Evolutionary conservation across 176 grass and related monocot genomes (phyloP), one percentile per base, ranked within the genome.

Genomic region (Phragmites australis): DNA sequence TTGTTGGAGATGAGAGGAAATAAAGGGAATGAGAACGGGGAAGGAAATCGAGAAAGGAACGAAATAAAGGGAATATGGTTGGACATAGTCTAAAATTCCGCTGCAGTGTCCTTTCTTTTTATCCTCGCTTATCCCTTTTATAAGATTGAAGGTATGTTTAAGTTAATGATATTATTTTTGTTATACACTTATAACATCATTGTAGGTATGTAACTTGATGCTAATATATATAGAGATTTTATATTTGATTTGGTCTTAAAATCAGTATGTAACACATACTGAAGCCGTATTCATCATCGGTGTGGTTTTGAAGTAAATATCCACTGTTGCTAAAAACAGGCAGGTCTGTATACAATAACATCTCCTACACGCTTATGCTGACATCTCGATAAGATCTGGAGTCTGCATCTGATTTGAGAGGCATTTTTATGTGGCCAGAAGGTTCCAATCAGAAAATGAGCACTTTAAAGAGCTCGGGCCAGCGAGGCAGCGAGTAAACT

Each of bases 391-490:
- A 34, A 21, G 21, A 56, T 18, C 65, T 61, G 1, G 21, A 76
- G 27, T 64, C 55, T 46, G 45, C 26, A 54, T 64, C 65, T 55
- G 47, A 37, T 70, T 65, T 27, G 55, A 47, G 66, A 47, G 48
- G n/a, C 67, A 65, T 79, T 83, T 73, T 22, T 18, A 58, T 26
- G 61, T 61, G 67, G 52, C 2, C 77, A 89, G 64, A 65, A 85
- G 37, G 55, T 71, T 77, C 64, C 78, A 71, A 77, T 44, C 42
- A 74, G 68, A 61, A 49, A 74, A 25, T 26, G 27, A 32, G 39
- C 63, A 70, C 57, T 22, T 29, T 43, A 55, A 32, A 71, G 15
- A 55, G 26, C 47, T 39, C 6, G 25, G 65, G 23, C 11, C 44
- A 86, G 58, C 21, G 6, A 51, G 23, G 7, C 44, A 86, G 58